A percentile compares a stretch with the other conserved stretches of the same genome.
These are phyloP conservation scores for Haplosporangium sp. DNA, from an alignment of 371 early-diverging fungal species.

Conservation along the genomic window DNA sequence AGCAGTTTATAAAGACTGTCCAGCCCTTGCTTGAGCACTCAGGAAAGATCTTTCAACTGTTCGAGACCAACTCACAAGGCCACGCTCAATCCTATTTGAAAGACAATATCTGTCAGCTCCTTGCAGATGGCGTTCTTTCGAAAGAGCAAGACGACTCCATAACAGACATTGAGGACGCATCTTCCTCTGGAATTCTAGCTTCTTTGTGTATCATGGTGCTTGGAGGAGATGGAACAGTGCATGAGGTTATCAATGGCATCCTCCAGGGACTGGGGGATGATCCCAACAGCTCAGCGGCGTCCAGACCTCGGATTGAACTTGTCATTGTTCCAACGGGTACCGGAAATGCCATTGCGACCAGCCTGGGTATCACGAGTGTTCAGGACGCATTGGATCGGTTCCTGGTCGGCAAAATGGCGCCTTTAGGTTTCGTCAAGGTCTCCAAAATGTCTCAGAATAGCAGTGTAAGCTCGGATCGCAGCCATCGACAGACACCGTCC, in stretches of 20 bases:
- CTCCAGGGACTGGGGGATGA: constrained; percentile 13
- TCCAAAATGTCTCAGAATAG: constrained; percentile 5
- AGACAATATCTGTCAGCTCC: constrained; percentile 20
- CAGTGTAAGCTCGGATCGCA: not conserved
- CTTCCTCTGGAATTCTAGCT: not conserved
- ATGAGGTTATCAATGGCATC: constrained; percentile 44
- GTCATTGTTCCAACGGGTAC: constrained; percentile 27
- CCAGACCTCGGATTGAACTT: constrained; percentile 15
- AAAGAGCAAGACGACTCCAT: not conserved
- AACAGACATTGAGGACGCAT: not conserved
- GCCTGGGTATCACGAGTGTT: constrained; percentile 19
- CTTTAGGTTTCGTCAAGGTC: constrained; percentile 31
- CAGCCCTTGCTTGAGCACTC: constrained; percentile 14
- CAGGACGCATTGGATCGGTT: constrained; percentile 26
- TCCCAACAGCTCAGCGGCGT: not conserved
- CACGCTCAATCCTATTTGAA: constrained; percentile 22
- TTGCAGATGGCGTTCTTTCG: constrained; percentile 12
- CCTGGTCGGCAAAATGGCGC: constrained; percentile 1
- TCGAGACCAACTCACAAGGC: constrained; percentile 23
- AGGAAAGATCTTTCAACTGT: constrained; percentile 1
- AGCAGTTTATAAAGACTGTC: constrained; percentile 6
- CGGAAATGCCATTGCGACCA: constrained; percentile 46
- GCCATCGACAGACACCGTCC: not conserved
- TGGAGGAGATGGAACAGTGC: constrained; percentile 43
- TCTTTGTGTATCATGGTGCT: constrained; percentile 25